Conservation (phyloP, 129 eudicot genomes). For the sunflower (Helianthus annuus) region DNA sequence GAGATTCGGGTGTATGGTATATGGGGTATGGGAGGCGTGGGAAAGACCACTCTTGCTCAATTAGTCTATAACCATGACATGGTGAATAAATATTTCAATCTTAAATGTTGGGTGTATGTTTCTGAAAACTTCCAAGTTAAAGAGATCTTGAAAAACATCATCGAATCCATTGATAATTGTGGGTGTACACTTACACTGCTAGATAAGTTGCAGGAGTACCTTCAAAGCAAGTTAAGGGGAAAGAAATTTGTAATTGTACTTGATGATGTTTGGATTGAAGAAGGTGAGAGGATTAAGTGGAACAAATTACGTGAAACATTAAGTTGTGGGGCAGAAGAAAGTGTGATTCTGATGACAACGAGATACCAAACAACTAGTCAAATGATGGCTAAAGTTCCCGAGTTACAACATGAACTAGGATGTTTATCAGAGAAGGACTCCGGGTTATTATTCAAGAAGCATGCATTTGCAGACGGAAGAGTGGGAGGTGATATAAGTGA, state of each 20-base stretch:
- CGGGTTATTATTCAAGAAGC: conserved; percentile 27
- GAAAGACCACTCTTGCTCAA: conserved; percentile 21
- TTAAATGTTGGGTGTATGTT: conserved; percentile 19
- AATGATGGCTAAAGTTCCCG: conserved; percentile 23
- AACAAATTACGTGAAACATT: conserved; percentile 23
- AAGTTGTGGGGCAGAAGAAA: conserved; percentile 29
- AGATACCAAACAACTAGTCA: conserved; percentile 15
- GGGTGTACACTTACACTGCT: conserved; percentile 1
- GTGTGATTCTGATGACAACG: conserved; percentile 29
- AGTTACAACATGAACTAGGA: conserved; percentile 22
- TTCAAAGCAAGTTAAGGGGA: conserved; percentile 16
- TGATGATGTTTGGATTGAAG: conserved; percentile 48
- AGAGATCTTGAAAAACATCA: neutral
- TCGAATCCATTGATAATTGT: neutral
- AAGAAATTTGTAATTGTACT: conserved; percentile 34
- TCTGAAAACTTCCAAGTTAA: conserved; percentile 8
- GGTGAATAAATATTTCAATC: neutral
- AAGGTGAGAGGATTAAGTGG: conserved; percentile 28
- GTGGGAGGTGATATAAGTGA: conserved; percentile 2
- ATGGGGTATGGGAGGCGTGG: conserved; percentile 23
- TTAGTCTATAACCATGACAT: conserved; percentile 12
- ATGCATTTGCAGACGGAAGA: conserved; percentile 32
- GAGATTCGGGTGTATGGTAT: neutral
- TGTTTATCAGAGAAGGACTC: conserved; percentile 32
- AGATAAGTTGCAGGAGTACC: neutral